Base-by-base conservation (phyloP, 1,139 yeast genomes). In the Lodderomyces oxycetoniae region DNA sequence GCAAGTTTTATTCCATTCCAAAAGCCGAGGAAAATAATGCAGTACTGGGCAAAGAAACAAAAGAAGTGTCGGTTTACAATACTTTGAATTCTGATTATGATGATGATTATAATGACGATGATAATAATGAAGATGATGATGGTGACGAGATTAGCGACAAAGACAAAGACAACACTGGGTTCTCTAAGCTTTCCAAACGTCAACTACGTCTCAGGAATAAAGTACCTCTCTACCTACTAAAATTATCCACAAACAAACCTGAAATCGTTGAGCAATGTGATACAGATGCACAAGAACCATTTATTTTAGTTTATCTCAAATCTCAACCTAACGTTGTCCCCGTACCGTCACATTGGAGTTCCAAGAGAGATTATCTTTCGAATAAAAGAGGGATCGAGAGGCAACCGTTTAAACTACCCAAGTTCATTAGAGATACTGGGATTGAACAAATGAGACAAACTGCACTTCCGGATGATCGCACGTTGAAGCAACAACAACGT, bases 191-290 rank as follows among this genome's bases (percentile, higher is more conserved):
- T 10, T 52, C 68, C 2, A 58, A 53, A 28, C 63, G 75, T 37
- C 79, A 80, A 48, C 54, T 59, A 17, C 62, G 77, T 35, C 66
- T 68, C 40, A 52, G 59, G 31, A 65, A 69, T 37, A 80, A 81
- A 46, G 72, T 87, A 1, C 74, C 93, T 0, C 59, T 91, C 12
- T 77, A 91, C 0, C 66, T 70, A 10, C 63, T 91, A 34, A 91
- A 89, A 51, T 67, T 83, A 1, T 55, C 65, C 14, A 69, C 81
- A 0, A 50, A 57, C 5, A 61, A 61, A 25, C 96, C 97, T 0
- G 88, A 85, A 40, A 53, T 80, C 3, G 82, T 91, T 0, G 95
- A 88, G 44, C 83, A 94, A 93, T 74, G 65, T 45, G 98, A 91
- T 55, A 81, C 79, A 2, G 93, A 89, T 58, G 84, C 97, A 0